Evolutionary conservation across 495 filamentous ascomycete genomes (phyloP), one percentile per base, ranked within the genome.

Genomic region (Aspergillus indologenus): DNA sequence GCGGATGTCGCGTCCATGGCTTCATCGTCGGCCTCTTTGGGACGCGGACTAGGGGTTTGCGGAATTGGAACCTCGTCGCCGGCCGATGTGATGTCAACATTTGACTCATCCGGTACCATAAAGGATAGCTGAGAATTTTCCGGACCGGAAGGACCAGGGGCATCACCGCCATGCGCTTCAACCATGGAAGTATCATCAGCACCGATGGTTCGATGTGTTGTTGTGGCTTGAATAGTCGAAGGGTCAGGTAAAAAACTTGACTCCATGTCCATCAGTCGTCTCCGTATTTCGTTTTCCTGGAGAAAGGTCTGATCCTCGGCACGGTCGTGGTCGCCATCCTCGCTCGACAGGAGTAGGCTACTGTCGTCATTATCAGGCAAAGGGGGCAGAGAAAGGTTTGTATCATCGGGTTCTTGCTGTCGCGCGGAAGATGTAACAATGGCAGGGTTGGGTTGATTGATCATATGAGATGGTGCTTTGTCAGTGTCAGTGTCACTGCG

Each of bases 251-350:
- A 53, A 62, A 96, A 95, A 66, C 90, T 95, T 8, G 91, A 95
- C 68, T 96, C 92, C 58, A 94, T 83, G 66, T 96, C 91, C 76
- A 90, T 87, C 57, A 96, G 68, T 68, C 89, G 87, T 56, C 77
- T 78, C 53, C 80, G 78, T 83, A 90, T 88, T 61, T 87, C 85
- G 31, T 73, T 77, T 68, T 90, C 87, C 64, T 87, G 82, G 45
- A 88, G 66, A 11, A 78, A 66, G 1, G 79, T 82, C 58, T 81
- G 75, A 24, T 79, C 78, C 24, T 76, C 75, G 48, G 51, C 66
- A 48, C 68, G 69, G 40, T 75, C 73, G 45, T 68, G 67, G 26
- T 78, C 70, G 57, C 69, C 76, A 57, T 76, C 69, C 44, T 79
- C 74, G 61, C 66, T 73, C 23, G 67, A 72, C 45, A 66, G 56